Percentiles rank a stretch among this genome's conserved stretches.
Evolutionary conservation across 768 basidiomycete genomes (phyloP).

Genomic region (Scleroderma citrinum): DNA sequence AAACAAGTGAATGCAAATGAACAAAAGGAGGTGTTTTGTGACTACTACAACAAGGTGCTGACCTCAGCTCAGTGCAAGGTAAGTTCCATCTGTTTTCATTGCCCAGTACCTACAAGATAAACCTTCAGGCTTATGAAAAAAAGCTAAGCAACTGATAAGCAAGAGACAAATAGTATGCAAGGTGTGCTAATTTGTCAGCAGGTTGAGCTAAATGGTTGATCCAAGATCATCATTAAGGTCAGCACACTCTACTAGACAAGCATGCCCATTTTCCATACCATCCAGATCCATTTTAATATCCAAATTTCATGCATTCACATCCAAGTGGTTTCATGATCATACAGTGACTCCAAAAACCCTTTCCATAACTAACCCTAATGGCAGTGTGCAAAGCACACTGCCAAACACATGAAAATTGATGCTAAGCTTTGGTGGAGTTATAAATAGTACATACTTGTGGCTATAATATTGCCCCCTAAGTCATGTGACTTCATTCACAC

Average conservation of each 20-base stretch:
- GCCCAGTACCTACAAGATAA: not conserved
- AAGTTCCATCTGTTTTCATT: not conserved
- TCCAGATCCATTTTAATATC: no score
- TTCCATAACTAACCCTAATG: no score
- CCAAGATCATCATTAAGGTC: not conserved
- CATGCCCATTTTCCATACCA: no score
- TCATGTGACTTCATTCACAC: no score
- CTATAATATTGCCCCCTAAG: no score
- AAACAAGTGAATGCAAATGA: not conserved
- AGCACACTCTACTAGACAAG: not conserved
- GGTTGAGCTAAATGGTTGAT: not conserved
- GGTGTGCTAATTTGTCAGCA: not conserved
- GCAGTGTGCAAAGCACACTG: no score
- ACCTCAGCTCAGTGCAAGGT: not conserved
- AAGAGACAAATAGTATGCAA: not conserved
- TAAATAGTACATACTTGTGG: no score
- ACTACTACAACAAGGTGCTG: not conserved
- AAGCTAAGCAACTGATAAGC: not conserved
- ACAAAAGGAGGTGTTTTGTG: not conserved
- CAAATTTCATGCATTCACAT: no score
- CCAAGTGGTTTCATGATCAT: no score
- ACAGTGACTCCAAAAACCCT: no score
- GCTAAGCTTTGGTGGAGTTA: no score
- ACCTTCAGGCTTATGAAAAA: not conserved
- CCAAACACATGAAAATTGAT: no score